These are phyloP conservation scores for Hevea brasiliensis DNA, from an alignment of 345 rosid genomes.

Conservation along the genomic window DNA sequence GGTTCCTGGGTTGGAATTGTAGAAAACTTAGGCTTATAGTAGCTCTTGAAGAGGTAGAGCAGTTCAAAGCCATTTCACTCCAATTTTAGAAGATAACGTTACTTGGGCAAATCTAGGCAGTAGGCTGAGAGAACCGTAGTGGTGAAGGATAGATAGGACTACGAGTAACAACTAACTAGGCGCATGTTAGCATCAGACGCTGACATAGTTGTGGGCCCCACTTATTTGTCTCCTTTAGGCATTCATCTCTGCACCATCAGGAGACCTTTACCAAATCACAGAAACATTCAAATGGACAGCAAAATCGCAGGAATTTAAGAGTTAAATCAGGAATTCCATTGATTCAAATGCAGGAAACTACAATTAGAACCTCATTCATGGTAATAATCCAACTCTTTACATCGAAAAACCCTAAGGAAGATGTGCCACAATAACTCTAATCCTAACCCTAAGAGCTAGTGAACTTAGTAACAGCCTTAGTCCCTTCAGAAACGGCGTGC, in stretches of 20 bases:
- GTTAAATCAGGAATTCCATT: not conserved
- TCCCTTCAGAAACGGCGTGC: conserved; percentile 34
- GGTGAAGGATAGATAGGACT: conserved; percentile 15
- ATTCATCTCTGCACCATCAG: not conserved
- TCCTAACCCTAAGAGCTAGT: conserved; percentile 26
- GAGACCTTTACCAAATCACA: not conserved
- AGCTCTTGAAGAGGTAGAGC: conserved; percentile 16
- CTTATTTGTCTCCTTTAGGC: not conserved
- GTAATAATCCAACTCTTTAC: not conserved
- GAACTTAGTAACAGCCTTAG: conserved; percentile 35
- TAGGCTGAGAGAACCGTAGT: not conserved
- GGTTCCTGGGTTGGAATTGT: conserved; percentile 29
- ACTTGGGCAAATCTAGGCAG: not conserved
- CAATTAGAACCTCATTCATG: not conserved
- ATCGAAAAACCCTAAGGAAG: not conserved
- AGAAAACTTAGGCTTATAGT: conserved; percentile 27
- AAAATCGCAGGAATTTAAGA: not conserved
- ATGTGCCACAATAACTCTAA: not conserved
- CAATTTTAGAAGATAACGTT: not conserved
- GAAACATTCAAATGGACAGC: not conserved
- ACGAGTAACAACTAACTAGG: not conserved
- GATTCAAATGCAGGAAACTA: not conserved
- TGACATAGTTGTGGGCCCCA: not conserved
- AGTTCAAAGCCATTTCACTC: conserved; percentile 27
- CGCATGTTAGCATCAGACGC: not conserved